Percentiles rank a stretch among this genome's conserved stretches.
These are phyloP conservation scores for Oxyria digyna DNA, from an alignment of 148 eudicot species.

Conservation along the genomic window DNA sequence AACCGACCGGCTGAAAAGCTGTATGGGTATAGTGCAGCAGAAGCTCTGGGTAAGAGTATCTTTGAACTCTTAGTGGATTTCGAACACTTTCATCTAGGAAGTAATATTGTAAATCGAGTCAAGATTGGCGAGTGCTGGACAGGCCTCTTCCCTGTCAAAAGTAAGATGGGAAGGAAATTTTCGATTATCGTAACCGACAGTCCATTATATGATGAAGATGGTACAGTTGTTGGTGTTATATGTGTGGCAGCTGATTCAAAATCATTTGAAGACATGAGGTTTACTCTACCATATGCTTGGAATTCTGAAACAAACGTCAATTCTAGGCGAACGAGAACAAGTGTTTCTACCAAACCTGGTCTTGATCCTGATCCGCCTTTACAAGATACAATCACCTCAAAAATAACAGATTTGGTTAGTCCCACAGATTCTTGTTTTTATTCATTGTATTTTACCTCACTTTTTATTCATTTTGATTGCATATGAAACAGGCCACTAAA, in stretches of 20 bases:
- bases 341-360: constrained; percentile 58
- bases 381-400: constrained; percentile 77
- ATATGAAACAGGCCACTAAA: constrained; percentile 58
- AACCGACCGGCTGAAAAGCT: constrained; percentile 68
- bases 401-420: constrained; percentile 70
- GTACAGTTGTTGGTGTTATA: constrained; percentile 53
- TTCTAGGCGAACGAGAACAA: constrained; percentile 25
- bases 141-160: constrained; percentile 64
- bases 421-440: constrained; percentile 12
- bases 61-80: constrained; percentile 39
- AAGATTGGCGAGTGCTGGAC: constrained; percentile 68
- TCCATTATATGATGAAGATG: constrained; percentile 76
- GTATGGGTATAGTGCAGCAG: constrained; percentile 68
- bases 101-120: constrained; percentile 34
- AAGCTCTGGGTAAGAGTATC: constrained; percentile 58
- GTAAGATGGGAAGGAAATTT: constrained; percentile 47
- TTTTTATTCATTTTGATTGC: constrained; percentile 9
- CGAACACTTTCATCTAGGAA: constrained; percentile 32
- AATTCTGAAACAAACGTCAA: constrained; percentile 24
- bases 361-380: constrained; percentile 90
- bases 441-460: constrained; percentile 5
- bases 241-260: constrained; percentile 54
- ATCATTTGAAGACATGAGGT: constrained; percentile 33
- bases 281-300: constrained; percentile 14
- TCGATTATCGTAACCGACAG: constrained; percentile 43